Conservation (phyloP, 768 basidiomycete species). For the Lactifluus subvellereus region DNA sequence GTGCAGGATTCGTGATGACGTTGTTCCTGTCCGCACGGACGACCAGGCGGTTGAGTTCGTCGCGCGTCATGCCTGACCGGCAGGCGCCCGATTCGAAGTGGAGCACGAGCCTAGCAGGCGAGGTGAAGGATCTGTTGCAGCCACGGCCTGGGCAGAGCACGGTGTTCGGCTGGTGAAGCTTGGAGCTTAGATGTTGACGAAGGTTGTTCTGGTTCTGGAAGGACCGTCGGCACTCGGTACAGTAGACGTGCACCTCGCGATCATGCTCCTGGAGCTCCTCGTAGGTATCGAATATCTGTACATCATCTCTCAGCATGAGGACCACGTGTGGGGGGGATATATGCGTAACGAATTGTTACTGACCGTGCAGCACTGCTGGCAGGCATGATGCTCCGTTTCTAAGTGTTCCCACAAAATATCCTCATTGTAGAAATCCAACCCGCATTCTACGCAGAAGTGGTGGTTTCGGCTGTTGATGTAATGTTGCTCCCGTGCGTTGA, state of each 20-base stretch:
- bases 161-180: constrained; percentile 40
- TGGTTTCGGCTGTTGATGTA: background rate
- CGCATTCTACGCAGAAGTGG: too few species aligned
- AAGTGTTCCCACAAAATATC: constrained; percentile 1
- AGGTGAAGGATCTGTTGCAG: constrained; percentile 47
- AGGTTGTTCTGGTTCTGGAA: constrained; percentile 42
- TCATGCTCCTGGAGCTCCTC: constrained; percentile 17
- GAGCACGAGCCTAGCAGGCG: constrained; percentile 34
- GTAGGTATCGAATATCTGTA: constrained; percentile 1
- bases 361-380: background rate
- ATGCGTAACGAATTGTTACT: background rate
- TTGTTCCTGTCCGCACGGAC: constrained; percentile 8
- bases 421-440: too few species aligned
- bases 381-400: constrained; percentile 5
- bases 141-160: constrained; percentile 35
- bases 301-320: background rate
- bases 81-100: constrained; percentile 63
- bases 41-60: constrained; percentile 20
- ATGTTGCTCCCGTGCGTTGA: background rate
- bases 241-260: constrained; percentile 34
- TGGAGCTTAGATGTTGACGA: constrained; percentile 47
- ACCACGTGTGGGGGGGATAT: background rate
- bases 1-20: constrained; percentile 6
- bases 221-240: constrained; percentile 37
- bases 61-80: constrained; percentile 42